phyloP scores from a whole-genome alignment of 2,329 filamentous ascomycete genomes.

The Cordyceps fumosorosea region DNA sequence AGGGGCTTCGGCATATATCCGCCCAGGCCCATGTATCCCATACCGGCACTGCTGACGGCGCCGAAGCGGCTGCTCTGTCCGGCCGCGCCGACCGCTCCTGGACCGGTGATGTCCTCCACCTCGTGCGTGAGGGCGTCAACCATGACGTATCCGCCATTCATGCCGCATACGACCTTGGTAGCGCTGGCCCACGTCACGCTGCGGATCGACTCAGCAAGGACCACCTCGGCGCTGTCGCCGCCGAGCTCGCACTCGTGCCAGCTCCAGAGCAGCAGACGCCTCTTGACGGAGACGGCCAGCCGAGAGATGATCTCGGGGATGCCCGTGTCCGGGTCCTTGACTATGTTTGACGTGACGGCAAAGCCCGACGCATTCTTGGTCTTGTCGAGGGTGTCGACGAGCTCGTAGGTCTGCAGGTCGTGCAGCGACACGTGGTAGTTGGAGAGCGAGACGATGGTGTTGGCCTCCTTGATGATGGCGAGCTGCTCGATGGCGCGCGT shows the following conservation, averaged over 20 bases:
- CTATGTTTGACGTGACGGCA: slow-evolving; percentile 90
- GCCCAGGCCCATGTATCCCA: slow-evolving; percentile 95
- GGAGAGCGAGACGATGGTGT: slow-evolving; percentile 82
- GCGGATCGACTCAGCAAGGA: slow-evolving; percentile 75
- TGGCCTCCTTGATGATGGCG: slow-evolving; percentile 91
- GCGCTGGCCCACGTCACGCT: slow-evolving; percentile 87
- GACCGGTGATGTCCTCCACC: slow-evolving; percentile 71
- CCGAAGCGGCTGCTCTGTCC: slow-evolving; percentile 70
- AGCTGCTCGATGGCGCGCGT: slow-evolving; percentile 86
- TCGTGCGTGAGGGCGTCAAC: slow-evolving; percentile 73
- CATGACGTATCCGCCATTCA: slow-evolving; percentile 86
- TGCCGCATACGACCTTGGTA: slow-evolving; percentile 78
- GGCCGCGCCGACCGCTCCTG: slow-evolving; percentile 59
- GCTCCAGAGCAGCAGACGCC: slow-evolving; percentile 82
- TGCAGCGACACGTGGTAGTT: slow-evolving; percentile 86
- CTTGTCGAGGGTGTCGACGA: slow-evolving; percentile 70
- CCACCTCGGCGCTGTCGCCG: slow-evolving; percentile 67
- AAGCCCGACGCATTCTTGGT: slow-evolving; percentile 88
- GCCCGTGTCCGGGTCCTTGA: slow-evolving; percentile 78
- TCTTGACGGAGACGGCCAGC: slow-evolving; percentile 86
- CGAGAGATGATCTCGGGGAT: slow-evolving; percentile 91
- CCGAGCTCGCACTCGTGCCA: slow-evolving; percentile 93
- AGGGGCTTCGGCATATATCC: slow-evolving; percentile 88
- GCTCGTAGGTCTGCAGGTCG: slow-evolving; percentile 76
- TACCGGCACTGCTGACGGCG: slow-evolving; percentile 74